These are phyloP conservation scores for Raffaelea arxii DNA, from an alignment of 2,329 filamentous ascomycete species.

Conservation along the genomic window DNA sequence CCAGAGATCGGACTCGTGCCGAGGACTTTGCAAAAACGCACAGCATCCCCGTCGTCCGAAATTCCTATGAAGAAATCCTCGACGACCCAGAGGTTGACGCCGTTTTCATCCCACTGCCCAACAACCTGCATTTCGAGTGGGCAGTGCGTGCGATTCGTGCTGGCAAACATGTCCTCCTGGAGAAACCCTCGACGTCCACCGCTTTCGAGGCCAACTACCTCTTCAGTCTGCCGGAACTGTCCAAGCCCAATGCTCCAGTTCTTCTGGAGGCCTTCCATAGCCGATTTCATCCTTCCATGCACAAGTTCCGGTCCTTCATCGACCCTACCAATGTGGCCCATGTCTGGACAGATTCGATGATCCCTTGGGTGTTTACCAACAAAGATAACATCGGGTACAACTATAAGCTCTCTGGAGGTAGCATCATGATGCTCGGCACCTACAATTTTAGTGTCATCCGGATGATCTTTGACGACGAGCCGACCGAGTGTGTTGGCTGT, in stretches of 20 bases:
- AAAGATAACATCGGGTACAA: conserved; percentile 24
- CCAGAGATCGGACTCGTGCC: background rate
- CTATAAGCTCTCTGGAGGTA: conserved; percentile 20
- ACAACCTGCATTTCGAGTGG: conserved; percentile 25
- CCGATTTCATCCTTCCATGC: conserved; percentile 28
- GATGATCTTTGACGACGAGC: conserved; percentile 25
- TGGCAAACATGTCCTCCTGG: conserved; percentile 35
- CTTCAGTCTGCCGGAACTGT: conserved; percentile 21
- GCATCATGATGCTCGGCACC: conserved; percentile 26
- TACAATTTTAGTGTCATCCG: conserved; percentile 28
- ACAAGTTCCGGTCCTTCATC: conserved; percentile 21
- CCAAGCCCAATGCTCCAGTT: conserved; percentile 21
- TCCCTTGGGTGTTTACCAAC: conserved; percentile 15
- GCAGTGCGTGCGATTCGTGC: conserved; percentile 26
- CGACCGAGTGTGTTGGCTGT: conserved; percentile 24
- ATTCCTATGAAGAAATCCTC: conserved; percentile 20
- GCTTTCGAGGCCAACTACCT: conserved; percentile 24
- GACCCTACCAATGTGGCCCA: conserved; percentile 16
- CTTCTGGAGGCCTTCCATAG: conserved; percentile 34
- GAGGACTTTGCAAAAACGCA: conserved; percentile 1
- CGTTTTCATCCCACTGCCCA: conserved; percentile 33
- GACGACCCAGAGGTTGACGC: conserved; percentile 25
- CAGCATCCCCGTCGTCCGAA: conserved; percentile 2
- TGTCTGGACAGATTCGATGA: conserved; percentile 14
- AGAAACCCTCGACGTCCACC: conserved; percentile 33